Evolutionary conservation across 371 early-diverging fungal species (phyloP).

Genomic region (Parasitella parasitica): DNA sequence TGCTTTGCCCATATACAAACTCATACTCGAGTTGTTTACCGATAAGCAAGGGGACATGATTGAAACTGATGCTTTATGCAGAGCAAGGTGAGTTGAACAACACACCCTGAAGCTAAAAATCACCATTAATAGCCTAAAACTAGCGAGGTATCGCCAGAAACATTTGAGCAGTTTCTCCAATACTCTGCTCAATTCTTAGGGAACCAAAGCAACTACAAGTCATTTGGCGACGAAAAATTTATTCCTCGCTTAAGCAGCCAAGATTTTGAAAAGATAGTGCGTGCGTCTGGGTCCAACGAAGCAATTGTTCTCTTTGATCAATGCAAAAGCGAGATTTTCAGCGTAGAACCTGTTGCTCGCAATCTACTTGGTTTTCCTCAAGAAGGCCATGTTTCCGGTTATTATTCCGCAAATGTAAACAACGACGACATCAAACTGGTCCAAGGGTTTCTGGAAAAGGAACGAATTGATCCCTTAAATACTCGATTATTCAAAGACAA

Average conservation of each 20-base stretch:
- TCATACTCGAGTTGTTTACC: slow-evolving; percentile 33
- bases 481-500: slow-evolving; percentile 49
- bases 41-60: slow-evolving; percentile 22
- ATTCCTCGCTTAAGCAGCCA: slow-evolving; percentile 48
- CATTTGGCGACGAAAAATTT: slow-evolving; percentile 68
- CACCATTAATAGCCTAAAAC: too few species aligned
- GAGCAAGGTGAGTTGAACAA: slow-evolving; percentile 21
- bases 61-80: slow-evolving; percentile 22
- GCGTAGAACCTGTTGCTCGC: slow-evolving; percentile 33
- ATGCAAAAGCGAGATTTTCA: slow-evolving; percentile 38
- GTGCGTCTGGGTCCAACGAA: slow-evolving; percentile 21
- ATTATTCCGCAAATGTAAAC: slow-evolving; percentile 51
- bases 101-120: too few species aligned
- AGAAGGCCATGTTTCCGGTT: slow-evolving; percentile 62
- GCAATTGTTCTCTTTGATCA: slow-evolving; percentile 35
- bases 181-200: slow-evolving; percentile 54
- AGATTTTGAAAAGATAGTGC: slow-evolving; percentile 42
- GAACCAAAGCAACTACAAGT: slow-evolving; percentile 60
- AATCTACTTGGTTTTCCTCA: slow-evolving; percentile 59
- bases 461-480: slow-evolving; percentile 36
- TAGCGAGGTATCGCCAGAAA: slow-evolving; percentile 46
- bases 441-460: slow-evolving; percentile 46
- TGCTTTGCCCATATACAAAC: slow-evolving; percentile 41
- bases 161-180: slow-evolving; percentile 56
- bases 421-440: slow-evolving; percentile 55